A percentile compares a stretch with the other conserved stretches of the same genome.
phyloP scores from a whole-genome alignment of 1,284 basidiomycete species.

The Fomitopsis betulina region DNA sequence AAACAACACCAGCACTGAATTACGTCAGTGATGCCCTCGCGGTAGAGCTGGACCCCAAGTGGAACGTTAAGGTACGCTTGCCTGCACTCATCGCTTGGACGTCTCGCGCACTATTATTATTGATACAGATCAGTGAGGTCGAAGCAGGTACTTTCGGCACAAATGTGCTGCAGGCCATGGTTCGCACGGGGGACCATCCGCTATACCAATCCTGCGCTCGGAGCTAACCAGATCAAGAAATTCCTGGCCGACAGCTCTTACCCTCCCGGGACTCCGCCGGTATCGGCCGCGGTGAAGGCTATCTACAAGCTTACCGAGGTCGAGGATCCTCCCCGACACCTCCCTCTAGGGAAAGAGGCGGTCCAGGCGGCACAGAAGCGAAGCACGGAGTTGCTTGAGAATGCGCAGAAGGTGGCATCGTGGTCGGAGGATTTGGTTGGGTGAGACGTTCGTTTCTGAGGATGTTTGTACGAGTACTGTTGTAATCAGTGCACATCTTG shows the following conservation, averaged over 20 bases:
- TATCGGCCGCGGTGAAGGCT: neutral
- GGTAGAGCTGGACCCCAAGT: conserved; percentile 31
- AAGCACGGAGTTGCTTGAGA: neutral
- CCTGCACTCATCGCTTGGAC: neutral
- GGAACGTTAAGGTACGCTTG: conserved; percentile 35
- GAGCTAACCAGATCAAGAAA: neutral
- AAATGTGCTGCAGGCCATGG: neutral
- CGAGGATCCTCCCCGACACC: conserved; percentile 6
- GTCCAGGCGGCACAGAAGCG: neutral
- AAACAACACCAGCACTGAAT: conserved; percentile 19
- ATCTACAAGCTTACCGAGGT: conserved; percentile 1
- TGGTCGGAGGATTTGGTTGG: conserved; percentile 6
- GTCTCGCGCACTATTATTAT: neutral
- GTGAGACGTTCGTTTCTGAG: no score
- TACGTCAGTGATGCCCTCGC: conserved; percentile 28
- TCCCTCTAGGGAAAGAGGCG: conserved; percentile 8
- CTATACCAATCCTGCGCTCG: neutral
- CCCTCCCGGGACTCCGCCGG: neutral
- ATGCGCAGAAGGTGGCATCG: conserved; percentile 5
- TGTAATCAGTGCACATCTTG: no score
- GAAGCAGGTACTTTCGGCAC: conserved; percentile 6
- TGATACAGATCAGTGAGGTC: conserved; percentile 8
- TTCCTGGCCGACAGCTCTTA: neutral
- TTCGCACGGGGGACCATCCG: neutral
- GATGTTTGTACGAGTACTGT: no score